Percentiles rank a stretch among this genome's conserved stretches.
phyloP scores from a whole-genome alignment of 225 moss, liverwort and hornwort species.

The Thuidium tamariscinum region DNA sequence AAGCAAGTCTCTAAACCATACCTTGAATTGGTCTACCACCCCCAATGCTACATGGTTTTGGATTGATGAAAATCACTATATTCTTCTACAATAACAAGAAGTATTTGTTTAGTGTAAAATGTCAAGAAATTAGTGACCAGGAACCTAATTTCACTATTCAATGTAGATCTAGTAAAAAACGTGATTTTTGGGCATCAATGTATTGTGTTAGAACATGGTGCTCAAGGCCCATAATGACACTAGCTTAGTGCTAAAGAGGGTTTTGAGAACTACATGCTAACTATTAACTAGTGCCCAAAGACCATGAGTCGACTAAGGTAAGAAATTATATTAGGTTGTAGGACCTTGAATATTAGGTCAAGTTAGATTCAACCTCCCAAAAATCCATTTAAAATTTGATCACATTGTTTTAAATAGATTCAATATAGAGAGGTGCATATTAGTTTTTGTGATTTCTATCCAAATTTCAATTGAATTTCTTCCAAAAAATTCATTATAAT shows the following conservation, averaged over 20 bases:
- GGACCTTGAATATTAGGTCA: background rate
- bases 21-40: too few species aligned
- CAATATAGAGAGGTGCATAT: accelerated
- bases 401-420: background rate
- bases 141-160: too few species aligned
- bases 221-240: background rate
- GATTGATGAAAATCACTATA: too few species aligned
- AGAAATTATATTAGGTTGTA: background rate
- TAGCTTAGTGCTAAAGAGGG: too few species aligned
- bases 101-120: too few species aligned
- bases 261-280: too few species aligned
- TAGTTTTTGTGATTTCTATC: background rate
- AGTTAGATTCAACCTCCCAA: accelerated
- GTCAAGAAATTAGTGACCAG: too few species aligned
- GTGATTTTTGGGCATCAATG: background rate
- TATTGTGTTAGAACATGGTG: background rate
- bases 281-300: too few species aligned
- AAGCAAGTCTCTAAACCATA: too few species aligned
- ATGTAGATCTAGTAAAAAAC: accelerated
- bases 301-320: background rate
- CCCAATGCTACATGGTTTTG: too few species aligned
- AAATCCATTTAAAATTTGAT: background rate
- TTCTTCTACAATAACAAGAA: too few species aligned
- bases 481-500: background rate
- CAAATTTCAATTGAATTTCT: background rate